These are phyloP conservation scores for Rubus idaeus DNA, from an alignment of 306 rosid genomes.

Conservation along the genomic window DNA sequence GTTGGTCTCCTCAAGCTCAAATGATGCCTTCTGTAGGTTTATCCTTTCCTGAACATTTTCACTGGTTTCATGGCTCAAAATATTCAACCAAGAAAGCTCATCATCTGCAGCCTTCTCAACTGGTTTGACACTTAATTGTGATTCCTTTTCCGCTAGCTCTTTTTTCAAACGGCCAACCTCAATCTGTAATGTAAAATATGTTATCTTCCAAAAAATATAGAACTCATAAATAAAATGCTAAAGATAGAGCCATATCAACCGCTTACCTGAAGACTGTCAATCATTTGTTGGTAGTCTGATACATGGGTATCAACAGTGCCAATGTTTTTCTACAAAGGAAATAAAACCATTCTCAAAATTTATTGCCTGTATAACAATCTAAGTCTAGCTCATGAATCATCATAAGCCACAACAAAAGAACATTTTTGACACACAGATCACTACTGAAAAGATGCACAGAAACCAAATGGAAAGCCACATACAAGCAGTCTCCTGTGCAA, in stretches of 20 bases:
- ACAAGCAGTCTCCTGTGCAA: conserved; percentile 6
- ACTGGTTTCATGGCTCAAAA: conserved; percentile 57
- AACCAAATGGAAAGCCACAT: conserved; percentile 15
- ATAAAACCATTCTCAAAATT: background rate
- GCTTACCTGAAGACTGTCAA: conserved; percentile 60
- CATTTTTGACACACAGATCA: background rate
- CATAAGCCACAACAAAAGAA: background rate
- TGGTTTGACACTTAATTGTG: conserved; percentile 45
- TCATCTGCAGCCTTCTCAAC: conserved; percentile 54
- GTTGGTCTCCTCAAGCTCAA: conserved; percentile 64
- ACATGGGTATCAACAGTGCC: conserved; percentile 59
- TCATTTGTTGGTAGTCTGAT: conserved; percentile 64
- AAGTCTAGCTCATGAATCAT: background rate
- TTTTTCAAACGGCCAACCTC: conserved; percentile 57
- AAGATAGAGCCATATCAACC: background rate
- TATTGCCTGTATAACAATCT: background rate
- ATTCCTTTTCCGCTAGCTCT: conserved; percentile 57
- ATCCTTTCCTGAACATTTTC: conserved; percentile 70
- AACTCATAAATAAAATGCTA: conserved; percentile 10
- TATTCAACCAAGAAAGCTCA: conserved; percentile 54
- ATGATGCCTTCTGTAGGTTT: conserved; percentile 60
- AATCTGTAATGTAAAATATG: conserved; percentile 32
- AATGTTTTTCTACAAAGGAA: conserved; percentile 50
- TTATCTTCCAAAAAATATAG: conserved; percentile 16
- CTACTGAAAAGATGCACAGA: background rate